Evolutionary conservation across 108 stramenopile genomes (phyloP), one percentile per base, ranked within the genome.

Genomic region (Discostella stelligeroides): DNA sequence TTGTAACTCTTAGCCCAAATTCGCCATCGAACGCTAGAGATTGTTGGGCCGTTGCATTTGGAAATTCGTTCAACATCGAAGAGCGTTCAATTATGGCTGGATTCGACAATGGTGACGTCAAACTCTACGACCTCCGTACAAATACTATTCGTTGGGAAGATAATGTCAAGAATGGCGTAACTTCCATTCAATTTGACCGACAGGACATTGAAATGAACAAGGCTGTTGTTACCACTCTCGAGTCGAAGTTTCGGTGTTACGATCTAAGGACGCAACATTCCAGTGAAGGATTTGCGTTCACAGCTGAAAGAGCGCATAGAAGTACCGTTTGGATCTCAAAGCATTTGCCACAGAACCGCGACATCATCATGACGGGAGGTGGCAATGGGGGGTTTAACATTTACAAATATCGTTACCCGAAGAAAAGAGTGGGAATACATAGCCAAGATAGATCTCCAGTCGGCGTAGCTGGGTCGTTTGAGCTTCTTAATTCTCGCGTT

Each of bases 171-270:
- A 96, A 96, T 77, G 95, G 93, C 4, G 93, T 96, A n/a, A 93
- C 92, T 25, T 81, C 66, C 40, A 51, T 92, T 15, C 83, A 92
- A 62, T 96, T 95, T 51, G 95, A 96, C 76, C 82, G 95, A 1
- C 79, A 67, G 24, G 95, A 96, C 60, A 93, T 96, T 67, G 90
- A 92, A 64, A 96, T 94, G 95, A 96, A 96, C 70, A 96, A 96
- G 61, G 50, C 87, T 29, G 87, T 90, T 14, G 89, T 88, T 28
- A 92, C 92, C 4, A 95, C 95, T 11, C 70, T 96, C 12, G 95
- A 96, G 65, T 86, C 86, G 45, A 90, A 87, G 80, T 96, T 96
- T 74, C 71, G 86, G 10, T 54, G 82, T 39, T 96, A 82, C 60
- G 93, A 95, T 58, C 56, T 95, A 80, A 76, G 93, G 23, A 95